Evolutionary conservation across 306 rosid species (phyloP).

Genomic region (Prunus dulcis): DNA sequence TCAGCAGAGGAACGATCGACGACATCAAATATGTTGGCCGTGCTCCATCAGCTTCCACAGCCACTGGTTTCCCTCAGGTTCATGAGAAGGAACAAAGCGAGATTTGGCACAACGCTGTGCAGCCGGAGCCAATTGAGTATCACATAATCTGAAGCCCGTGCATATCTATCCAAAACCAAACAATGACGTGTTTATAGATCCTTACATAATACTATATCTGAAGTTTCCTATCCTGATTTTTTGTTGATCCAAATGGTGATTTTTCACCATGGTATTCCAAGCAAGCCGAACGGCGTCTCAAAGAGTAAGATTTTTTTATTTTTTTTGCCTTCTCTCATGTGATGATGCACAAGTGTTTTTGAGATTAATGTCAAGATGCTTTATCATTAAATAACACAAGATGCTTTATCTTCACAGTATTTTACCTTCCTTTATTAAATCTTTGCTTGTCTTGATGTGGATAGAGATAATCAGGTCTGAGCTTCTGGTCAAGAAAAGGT

Average conservation of each 20-base stretch:
- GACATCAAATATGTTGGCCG: constrained; percentile 81
- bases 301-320: background rate
- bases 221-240: background rate
- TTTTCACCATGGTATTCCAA: background rate
- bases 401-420: too few species aligned
- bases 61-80: constrained; percentile 78
- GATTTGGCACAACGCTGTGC: constrained; percentile 74
- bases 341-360: background rate
- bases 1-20: constrained; percentile 64
- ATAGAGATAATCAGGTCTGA: constrained; percentile 29
- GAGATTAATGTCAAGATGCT: background rate
- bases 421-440: too few species aligned
- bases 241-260: background rate
- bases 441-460: constrained; percentile 23
- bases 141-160: constrained; percentile 10
- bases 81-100: constrained; percentile 84
- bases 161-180: background rate
- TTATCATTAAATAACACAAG: background rate
- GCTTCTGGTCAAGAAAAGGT: constrained; percentile 13
- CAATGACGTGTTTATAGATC: background rate
- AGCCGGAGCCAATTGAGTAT: constrained; percentile 51
- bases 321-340: background rate
- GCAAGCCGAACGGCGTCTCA: constrained; percentile 5
- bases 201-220: background rate
- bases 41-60: constrained; percentile 88